Evolutionary conservation across 768 basidiomycete species (phyloP).

Genomic region (Naganishia kalamii): DNA sequence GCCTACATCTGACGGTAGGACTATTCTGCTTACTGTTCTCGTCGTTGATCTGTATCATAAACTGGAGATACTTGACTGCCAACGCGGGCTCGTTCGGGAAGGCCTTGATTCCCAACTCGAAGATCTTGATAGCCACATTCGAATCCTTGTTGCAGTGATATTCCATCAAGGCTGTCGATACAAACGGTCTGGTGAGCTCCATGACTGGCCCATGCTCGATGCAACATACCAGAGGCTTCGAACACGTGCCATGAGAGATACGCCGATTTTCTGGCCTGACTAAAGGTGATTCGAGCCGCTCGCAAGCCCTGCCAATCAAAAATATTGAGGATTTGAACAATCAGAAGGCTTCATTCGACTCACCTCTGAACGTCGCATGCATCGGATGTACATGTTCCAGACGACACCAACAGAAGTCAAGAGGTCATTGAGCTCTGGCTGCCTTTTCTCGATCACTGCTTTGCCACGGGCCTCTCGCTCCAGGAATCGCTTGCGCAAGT

Average conservation of each 20-base stretch:
- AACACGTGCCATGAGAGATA: constrained; percentile 76
- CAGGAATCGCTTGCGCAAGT: constrained; percentile 44
- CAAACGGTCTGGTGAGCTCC: neutral
- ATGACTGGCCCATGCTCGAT: constrained; percentile 6
- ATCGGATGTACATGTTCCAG: constrained; percentile 81
- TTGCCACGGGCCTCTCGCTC: constrained; percentile 41
- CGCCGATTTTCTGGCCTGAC: constrained; percentile 63
- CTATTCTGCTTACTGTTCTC: constrained; percentile 67
- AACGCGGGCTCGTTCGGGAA: constrained; percentile 78
- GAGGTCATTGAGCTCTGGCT: constrained; percentile 52
- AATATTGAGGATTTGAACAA: neutral
- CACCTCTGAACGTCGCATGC: constrained; percentile 71
- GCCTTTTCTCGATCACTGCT: constrained; percentile 34
- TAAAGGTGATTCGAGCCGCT: constrained; percentile 68
- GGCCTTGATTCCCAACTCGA: constrained; percentile 80
- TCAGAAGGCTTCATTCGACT: constrained; percentile 22
- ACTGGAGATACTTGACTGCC: constrained; percentile 80
- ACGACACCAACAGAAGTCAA: constrained; percentile 67
- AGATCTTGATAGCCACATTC: constrained; percentile 78
- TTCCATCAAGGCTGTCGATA: constrained; percentile 72
- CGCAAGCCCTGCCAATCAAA: constrained; percentile 56
- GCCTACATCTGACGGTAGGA: neutral
- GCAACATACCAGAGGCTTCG: constrained; percentile 73
- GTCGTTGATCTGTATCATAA: constrained; percentile 89
- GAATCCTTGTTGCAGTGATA: constrained; percentile 78